phyloP scores from a whole-genome alignment of 495 filamentous ascomycete species.

The Penicillium coffeae region DNA sequence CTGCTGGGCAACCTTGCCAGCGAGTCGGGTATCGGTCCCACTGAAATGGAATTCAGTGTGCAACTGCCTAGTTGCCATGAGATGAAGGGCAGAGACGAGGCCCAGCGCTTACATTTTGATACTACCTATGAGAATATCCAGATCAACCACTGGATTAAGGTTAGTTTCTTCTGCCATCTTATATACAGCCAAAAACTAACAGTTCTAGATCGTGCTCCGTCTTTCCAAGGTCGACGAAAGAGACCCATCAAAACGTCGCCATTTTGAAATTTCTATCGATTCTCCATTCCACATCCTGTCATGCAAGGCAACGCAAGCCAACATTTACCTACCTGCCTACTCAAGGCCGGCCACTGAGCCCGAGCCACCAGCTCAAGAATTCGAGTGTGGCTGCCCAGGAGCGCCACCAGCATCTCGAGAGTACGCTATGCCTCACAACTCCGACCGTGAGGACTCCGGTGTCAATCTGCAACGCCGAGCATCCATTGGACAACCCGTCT shows the following conservation, averaged over 20 bases:
- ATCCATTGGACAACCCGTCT: slow-evolving; percentile 21
- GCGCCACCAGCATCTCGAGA: slow-evolving; percentile 43
- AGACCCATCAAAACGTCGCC: slow-evolving; percentile 78
- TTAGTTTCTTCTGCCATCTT: slow-evolving; percentile 33
- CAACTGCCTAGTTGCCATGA: slow-evolving; percentile 88
- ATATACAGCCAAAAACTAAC: background rate
- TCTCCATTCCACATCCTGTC: slow-evolving; percentile 95
- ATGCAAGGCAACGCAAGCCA: slow-evolving; percentile 87
- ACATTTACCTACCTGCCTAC: slow-evolving; percentile 86
- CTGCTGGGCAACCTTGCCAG: slow-evolving; percentile 75
- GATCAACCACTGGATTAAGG: slow-evolving; percentile 99
- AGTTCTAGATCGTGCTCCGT: slow-evolving; percentile 82
- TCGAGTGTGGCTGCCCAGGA: slow-evolving; percentile 75
- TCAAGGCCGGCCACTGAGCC: slow-evolving; percentile 55
- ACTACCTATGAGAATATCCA: slow-evolving; percentile 96
- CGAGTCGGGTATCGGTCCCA: slow-evolving; percentile 70
- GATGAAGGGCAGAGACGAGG: slow-evolving; percentile 74
- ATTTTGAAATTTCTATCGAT: slow-evolving; percentile 99
- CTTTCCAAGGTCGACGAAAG: slow-evolving; percentile 81
- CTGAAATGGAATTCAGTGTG: slow-evolving; percentile 96
- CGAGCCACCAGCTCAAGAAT: slow-evolving; percentile 44
- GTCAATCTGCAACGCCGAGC: slow-evolving; percentile 13
- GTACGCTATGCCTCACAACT: slow-evolving; percentile 33
- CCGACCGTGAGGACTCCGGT: slow-evolving; percentile 24
- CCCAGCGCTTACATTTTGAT: slow-evolving; percentile 77